Percentiles rank a stretch among this genome's conserved stretches.
Conservation (phyloP, 371 early-diverging fungal genomes). For the Gilbertella persicaria region DNA sequence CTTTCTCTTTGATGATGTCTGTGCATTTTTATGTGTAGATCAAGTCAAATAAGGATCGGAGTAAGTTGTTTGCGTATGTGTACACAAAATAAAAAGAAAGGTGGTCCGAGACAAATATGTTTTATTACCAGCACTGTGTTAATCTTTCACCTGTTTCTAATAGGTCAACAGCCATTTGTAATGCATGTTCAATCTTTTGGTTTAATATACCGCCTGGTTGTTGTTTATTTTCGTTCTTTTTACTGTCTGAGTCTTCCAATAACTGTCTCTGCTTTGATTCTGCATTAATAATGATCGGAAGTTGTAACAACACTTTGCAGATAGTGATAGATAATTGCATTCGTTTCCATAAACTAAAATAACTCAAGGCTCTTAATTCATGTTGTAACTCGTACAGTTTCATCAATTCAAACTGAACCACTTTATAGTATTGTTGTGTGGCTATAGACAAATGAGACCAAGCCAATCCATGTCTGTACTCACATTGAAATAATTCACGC, state of each 20-base stretch:
- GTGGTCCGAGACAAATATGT: not conserved
- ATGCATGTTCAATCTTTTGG: conserved; percentile 53
- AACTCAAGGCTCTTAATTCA: conserved; percentile 56
- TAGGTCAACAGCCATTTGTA: conserved; percentile 54
- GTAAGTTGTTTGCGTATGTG: not conserved
- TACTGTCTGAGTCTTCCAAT: conserved; percentile 26
- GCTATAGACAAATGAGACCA: conserved; percentile 30
- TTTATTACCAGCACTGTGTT: conserved; percentile 32
- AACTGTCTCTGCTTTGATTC: conserved; percentile 31
- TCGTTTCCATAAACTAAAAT: conserved; percentile 61
- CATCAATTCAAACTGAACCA: conserved; percentile 62
- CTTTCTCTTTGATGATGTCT: too few relatives aligned
- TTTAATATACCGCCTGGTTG: conserved; percentile 37
- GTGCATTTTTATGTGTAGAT: too few relatives aligned
- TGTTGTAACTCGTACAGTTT: conserved; percentile 63
- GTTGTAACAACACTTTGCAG: conserved; percentile 53
- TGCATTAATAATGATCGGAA: conserved; percentile 62
- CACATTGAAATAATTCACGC: conserved; percentile 61
- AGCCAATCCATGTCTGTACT: too few relatives aligned
- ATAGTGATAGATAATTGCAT: conserved; percentile 59
- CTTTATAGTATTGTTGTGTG: conserved; percentile 61
- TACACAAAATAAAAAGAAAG: not conserved
- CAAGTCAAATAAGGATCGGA: too few relatives aligned
- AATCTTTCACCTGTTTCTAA: conserved; percentile 59
- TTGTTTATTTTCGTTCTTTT: conserved; percentile 8